Evolutionary conservation across 257 asterid species (phyloP), one percentile per base, ranked within the genome.

Genomic region (Rehmannia glutinosa): DNA sequence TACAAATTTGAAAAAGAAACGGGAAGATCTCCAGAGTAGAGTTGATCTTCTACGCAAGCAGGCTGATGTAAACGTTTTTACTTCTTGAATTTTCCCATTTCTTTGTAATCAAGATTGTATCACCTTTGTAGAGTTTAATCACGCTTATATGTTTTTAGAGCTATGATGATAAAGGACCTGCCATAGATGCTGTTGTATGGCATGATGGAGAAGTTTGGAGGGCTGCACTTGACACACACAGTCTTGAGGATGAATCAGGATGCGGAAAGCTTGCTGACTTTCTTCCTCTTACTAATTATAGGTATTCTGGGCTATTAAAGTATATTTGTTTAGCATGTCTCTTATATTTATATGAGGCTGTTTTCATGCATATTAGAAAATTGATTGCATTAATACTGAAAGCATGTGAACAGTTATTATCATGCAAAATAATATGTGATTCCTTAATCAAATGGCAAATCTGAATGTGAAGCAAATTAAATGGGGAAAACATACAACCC

Each of bases 181-280:
- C 85, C 28, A 81, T 93, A 73, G 99, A 93, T 85, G 99, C 96
- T 73, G 99, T 93, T 45, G 97, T 90, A 50, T 93, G 99, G 99
- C 89, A 93, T 65, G 99, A 93, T 66, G 99, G 99, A 65, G 92
- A 87, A 67, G 74, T 84, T 68, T 93, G 97, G 97, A 86, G 99
- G 77, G 97, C 91, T 76, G 97, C 97, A 72, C 90, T 93, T 75
- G 99, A 93, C 82, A 88, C 99, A 11, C 91, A 85, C 71, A 82
- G 84, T 81, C 92, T 93, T 76, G 96, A 88, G 75, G 92, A 84
- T 75, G 90, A 85, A 59, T 66, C 96, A 54, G 91, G 84, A 77
- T 79, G 83, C 20, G 99, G 99, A 68, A 81, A 80, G 72, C 97
- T 93, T 41, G 89, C 96, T 27, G 89, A 82, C 62, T 93, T 90